These are phyloP conservation scores for Cercospora citrullina DNA, from an alignment of 2,329 filamentous ascomycete species.

Conservation along the genomic window DNA sequence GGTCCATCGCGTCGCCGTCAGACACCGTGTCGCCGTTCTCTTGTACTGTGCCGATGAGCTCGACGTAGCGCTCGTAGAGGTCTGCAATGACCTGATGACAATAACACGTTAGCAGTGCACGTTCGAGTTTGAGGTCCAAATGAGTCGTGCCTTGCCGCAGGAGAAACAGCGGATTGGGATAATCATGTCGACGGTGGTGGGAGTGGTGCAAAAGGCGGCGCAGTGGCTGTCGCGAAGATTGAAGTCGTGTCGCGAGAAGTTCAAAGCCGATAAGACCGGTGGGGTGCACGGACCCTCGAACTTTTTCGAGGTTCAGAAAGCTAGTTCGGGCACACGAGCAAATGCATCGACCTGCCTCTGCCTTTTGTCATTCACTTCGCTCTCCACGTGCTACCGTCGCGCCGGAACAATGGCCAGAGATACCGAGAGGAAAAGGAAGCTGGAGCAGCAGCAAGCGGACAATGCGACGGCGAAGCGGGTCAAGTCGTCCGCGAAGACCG, in stretches of 20 bases:
- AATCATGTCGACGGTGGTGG: slow-evolving; percentile 71
- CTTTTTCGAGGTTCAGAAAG: slow-evolving; percentile 15
- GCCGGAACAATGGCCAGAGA: slow-evolving; percentile 24
- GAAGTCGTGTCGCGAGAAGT: slow-evolving; percentile 10
- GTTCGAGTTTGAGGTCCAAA: not conserved
- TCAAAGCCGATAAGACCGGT: slow-evolving; percentile 5
- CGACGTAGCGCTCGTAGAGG: slow-evolving; percentile 94
- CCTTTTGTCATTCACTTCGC: not conserved
- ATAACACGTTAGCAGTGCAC: slow-evolving; percentile 10
- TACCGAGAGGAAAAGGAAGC: slow-evolving; percentile 27
- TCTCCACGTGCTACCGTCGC: not conserved
- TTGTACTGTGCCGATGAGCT: slow-evolving; percentile 76
- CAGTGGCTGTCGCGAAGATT: slow-evolving; percentile 12
- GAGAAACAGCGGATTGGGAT: slow-evolving; percentile 99
- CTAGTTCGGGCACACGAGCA: slow-evolving; percentile 13
- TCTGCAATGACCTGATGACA: slow-evolving; percentile 82
- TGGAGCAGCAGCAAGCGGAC: slow-evolving; percentile 24
- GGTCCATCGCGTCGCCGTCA: slow-evolving; percentile 87
- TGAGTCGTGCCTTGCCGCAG: slow-evolving; percentile 81
- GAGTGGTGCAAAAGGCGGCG: not conserved
- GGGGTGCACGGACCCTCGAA: slow-evolving; percentile 17
- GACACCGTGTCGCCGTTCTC: slow-evolving; percentile 63
- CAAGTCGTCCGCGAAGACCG: slow-evolving; percentile 23
- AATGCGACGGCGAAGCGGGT: slow-evolving; percentile 25
- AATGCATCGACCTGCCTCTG: not conserved